Evolutionary conservation across 768 basidiomycete species (phyloP), one percentile per base, ranked within the genome.

Genomic region (Suillus lakei): DNA sequence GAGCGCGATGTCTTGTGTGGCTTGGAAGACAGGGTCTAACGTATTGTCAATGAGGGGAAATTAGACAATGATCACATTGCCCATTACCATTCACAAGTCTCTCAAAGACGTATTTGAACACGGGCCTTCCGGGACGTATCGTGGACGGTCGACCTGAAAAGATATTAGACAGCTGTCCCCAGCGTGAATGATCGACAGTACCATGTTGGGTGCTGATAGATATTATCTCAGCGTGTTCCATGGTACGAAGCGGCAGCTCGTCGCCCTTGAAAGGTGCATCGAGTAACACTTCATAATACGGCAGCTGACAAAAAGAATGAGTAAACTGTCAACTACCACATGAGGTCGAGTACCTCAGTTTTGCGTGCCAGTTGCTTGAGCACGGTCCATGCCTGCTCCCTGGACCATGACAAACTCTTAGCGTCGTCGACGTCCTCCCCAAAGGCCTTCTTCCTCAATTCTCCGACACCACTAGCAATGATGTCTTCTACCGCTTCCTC

Each of bases 191-290:
- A 55, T 1, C 32, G 7, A 12, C 68, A 79, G 38, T 38, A 90
- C 94, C 93, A 66, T 97, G 88, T 23, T 83, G 76, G 7, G 91
- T 93, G 8, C 84, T 84, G 54, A 99, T 90, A 1, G 89, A 81
- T 66, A 99, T 93, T 60, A 99, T 76, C 78, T 94, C 96, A 6
- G 90, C 89, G 66, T 93, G 91, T 73, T 98, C 97, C 88, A 99
- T 90, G 34, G 84, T 86, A 66, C 93, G 85, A 62, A 99, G 73
- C 2, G 93, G 83, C 21, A 81, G 79, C 72, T 97, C 96, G 68
- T 96, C 90, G n/a, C 91, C 93, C 73, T 95, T 96, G 86, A 96
- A 98, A 0, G 93, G 94, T 73, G 90, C 91, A 60, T 93, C 90
- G 59, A 91, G 77, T 61, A 99, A 79, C 5, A 93, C 81, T 26